Conservation (phyloP, 768 basidiomycete species). For the Strobilomyces confusus region DNA sequence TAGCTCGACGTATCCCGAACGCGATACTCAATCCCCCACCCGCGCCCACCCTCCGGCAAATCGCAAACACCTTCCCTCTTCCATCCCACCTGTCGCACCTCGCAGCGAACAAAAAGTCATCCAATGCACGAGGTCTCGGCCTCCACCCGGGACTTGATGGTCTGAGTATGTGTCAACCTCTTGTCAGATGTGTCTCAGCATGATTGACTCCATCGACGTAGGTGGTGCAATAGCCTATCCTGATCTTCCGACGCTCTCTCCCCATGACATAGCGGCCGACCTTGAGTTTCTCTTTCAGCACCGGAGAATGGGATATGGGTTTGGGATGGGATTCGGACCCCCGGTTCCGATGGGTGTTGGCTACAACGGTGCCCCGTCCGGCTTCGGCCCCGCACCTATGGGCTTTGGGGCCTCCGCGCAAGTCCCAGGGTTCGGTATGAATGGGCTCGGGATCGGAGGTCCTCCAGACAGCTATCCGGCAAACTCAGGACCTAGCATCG, state of each 20-base stretch:
- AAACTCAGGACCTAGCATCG: conserved; percentile 13
- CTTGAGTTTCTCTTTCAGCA: conserved; percentile 53
- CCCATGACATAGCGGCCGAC: conserved; percentile 48
- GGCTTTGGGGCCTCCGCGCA: conserved; percentile 16
- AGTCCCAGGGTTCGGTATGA: conserved; percentile 18
- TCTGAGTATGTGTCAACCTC: conserved; percentile 8
- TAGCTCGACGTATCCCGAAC: conserved; percentile 58
- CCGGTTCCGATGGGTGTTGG: conserved; percentile 16
- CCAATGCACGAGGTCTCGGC: conserved; percentile 15
- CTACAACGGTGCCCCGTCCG: conserved; percentile 15
- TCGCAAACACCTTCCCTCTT: conserved; percentile 58
- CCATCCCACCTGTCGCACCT: conserved; percentile 26
- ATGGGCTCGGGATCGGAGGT: conserved; percentile 19
- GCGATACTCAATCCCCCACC: conserved; percentile 48
- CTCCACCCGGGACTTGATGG: conserved; percentile 19
- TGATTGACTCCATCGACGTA: conserved; percentile 29
- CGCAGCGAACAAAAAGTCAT: conserved; percentile 20
- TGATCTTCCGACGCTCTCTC: conserved; percentile 38
- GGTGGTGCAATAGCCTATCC: conserved; percentile 38
- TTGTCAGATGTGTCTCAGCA: conserved; percentile 4
- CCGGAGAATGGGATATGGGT: conserved; percentile 25
- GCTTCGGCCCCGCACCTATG: conserved; percentile 14
- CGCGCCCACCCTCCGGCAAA: conserved; percentile 62
- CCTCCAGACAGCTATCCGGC: conserved; percentile 15
- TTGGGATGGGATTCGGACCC: conserved; percentile 25